These are phyloP conservation scores for Fusarium sambucinum DNA, from an alignment of 2,329 filamentous ascomycete species.

Conservation along the genomic window DNA sequence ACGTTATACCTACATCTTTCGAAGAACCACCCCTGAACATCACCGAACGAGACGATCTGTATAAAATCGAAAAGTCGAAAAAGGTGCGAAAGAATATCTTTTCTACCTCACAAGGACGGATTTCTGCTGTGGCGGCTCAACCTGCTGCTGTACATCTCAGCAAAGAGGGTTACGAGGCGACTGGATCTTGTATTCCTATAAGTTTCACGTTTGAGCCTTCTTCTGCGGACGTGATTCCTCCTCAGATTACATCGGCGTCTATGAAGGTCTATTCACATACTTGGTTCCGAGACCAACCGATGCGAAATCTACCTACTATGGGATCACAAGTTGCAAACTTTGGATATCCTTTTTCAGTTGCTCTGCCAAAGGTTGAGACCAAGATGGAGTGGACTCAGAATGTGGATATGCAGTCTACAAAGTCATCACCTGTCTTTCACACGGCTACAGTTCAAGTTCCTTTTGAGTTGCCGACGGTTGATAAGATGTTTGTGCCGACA, in stretches of 20 bases:
- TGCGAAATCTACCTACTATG: constrained; percentile 31
- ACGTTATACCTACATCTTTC: constrained; percentile 38
- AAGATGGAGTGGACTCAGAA: constrained; percentile 36
- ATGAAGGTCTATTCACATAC: constrained; percentile 38
- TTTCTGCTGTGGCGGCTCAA: constrained; percentile 39
- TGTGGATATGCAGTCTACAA: constrained; percentile 22
- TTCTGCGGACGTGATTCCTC: constrained; percentile 23
- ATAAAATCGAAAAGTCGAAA: constrained; percentile 31
- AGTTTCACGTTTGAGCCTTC: constrained; percentile 36
- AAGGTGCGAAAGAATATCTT: constrained; percentile 42
- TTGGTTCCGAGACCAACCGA: constrained; percentile 42
- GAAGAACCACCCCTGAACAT: constrained; percentile 42
- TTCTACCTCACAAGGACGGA: constrained; percentile 31
- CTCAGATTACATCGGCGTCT: constrained; percentile 22
- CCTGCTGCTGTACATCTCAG: constrained; percentile 37
- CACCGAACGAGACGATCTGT: constrained; percentile 35
- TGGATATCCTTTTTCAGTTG: constrained; percentile 26
- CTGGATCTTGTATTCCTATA: constrained; percentile 27
- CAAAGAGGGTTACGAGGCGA: constrained; percentile 29
- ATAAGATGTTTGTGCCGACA: constrained; percentile 39
- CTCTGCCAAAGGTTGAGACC: constrained; percentile 12
- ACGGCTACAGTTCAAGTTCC: constrained; percentile 35
- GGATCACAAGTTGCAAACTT: constrained; percentile 29
- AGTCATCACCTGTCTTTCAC: constrained; percentile 31
- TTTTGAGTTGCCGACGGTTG: constrained; percentile 15